Evolutionary conservation across 768 basidiomycete species (phyloP).

Genomic region (Omphalotus guepiniiformis): DNA sequence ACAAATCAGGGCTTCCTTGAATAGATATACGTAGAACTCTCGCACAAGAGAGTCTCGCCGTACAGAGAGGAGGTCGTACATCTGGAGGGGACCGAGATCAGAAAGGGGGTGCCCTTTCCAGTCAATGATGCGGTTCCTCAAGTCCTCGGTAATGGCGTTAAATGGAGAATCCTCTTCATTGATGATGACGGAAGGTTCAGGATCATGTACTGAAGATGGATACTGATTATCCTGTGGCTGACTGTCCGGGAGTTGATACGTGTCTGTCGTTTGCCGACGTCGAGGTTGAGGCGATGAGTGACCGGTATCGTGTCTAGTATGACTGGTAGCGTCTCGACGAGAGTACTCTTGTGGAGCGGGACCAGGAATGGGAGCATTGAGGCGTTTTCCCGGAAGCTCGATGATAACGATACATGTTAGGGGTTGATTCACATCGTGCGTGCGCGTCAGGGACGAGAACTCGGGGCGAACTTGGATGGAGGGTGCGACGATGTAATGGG

Average conservation of each 20-base stretch:
- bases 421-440: constrained; percentile 67
- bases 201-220: constrained; percentile 18
- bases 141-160: constrained; percentile 79
- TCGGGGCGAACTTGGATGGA: constrained; percentile 93
- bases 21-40: constrained; percentile 95
- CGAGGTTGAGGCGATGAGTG: constrained; percentile 19
- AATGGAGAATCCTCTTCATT: constrained; percentile 76
- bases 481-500: constrained; percentile 81
- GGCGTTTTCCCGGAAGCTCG: constrained; percentile 81
- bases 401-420: constrained; percentile 93
- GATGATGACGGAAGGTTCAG: constrained; percentile 30
- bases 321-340: constrained; percentile 17
- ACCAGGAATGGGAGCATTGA: constrained; percentile 45
- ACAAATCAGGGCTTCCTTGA: constrained; percentile 97
- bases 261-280: constrained; percentile 23
- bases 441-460: constrained; percentile 76
- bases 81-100: constrained; percentile 82
- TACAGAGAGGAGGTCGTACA: constrained; percentile 90
- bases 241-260: constrained; percentile 24
- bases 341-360: constrained; percentile 45
- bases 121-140: constrained; percentile 86
- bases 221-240: constrained; percentile 10
- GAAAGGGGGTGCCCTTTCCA: constrained; percentile 95
- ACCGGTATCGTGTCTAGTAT: constrained; percentile 12
- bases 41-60: constrained; percentile 85